Percentiles rank a stretch among this genome's conserved stretches.
Conservation (phyloP, 257 asterid genomes). For the Lycium barbarum region DNA sequence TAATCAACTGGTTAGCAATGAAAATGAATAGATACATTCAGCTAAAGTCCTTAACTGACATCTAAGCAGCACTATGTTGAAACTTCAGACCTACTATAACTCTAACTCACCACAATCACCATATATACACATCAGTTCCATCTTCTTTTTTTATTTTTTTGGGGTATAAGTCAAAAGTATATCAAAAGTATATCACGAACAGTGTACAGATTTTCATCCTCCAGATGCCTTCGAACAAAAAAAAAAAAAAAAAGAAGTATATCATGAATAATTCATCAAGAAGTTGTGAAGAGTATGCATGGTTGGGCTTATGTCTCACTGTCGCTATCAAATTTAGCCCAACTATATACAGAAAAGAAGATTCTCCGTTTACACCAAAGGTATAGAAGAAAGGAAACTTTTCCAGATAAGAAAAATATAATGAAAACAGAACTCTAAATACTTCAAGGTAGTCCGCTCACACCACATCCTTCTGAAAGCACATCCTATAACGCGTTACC, state of each 20-base stretch:
- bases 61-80: too few relatives aligned
- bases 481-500: neutral
- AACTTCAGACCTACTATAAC: too few relatives aligned
- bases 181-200: too few relatives aligned
- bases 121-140: neutral
- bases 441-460: constrained; percentile 1
- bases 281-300: neutral
- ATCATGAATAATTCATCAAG: neutral
- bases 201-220: too few relatives aligned
- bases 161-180: too few relatives aligned
- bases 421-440: neutral
- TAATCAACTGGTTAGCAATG: too few relatives aligned
- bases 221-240: too few relatives aligned
- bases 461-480: neutral
- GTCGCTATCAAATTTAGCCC: neutral
- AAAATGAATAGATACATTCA: too few relatives aligned
- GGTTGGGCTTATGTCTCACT: neutral
- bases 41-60: too few relatives aligned
- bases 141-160: too few relatives aligned
- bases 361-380: neutral
- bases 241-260: too few relatives aligned
- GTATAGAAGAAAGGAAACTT: neutral
- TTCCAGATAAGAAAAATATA: neutral
- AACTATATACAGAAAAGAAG: neutral
- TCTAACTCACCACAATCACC: neutral